Evolutionary conservation across 2,329 filamentous ascomycete species (phyloP).

Genomic region (Monosporascus sp.): DNA sequence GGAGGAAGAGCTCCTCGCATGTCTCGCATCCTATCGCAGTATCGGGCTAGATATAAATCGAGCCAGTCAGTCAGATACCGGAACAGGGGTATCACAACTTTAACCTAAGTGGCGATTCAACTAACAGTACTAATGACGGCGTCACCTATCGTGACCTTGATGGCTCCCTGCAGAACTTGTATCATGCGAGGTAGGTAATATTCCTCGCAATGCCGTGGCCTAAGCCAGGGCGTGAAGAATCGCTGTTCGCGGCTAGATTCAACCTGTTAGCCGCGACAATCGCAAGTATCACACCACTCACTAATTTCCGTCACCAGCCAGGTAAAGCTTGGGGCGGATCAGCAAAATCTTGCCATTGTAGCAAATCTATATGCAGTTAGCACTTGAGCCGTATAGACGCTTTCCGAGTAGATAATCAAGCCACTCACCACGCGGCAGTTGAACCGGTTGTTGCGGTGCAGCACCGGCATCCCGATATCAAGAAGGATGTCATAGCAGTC

Average conservation of each 20-base stretch:
- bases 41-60: slow-evolving; percentile 35
- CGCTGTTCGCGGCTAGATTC: slow-evolving; percentile 57
- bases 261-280: slow-evolving; percentile 21
- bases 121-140: slow-evolving; percentile 43
- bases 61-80: neutral
- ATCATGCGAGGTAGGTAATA: slow-evolving; percentile 59
- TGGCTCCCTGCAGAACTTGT: slow-evolving; percentile 41
- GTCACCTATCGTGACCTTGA: slow-evolving; percentile 61
- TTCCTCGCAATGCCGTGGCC: slow-evolving; percentile 54
- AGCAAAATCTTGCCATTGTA: slow-evolving; percentile 64
- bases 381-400: too few relatives aligned
- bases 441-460: slow-evolving; percentile 57
- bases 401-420: neutral
- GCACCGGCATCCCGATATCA: slow-evolving; percentile 58
- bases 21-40: slow-evolving; percentile 53
- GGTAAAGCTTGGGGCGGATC: slow-evolving; percentile 66
- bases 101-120: neutral
- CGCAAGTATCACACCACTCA: slow-evolving; percentile 30
- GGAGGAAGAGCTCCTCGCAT: slow-evolving; percentile 64
- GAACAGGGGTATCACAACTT: too few relatives aligned
- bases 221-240: slow-evolving; percentile 60
- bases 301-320: slow-evolving; percentile 69
- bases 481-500: slow-evolving; percentile 61
- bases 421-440: slow-evolving; percentile 51
- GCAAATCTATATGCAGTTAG: slow-evolving; percentile 32